Percentiles rank a stretch among this genome's conserved stretches.
Conservation (phyloP, 495 filamentous ascomycete species). For the Copromyces sp. region DNA sequence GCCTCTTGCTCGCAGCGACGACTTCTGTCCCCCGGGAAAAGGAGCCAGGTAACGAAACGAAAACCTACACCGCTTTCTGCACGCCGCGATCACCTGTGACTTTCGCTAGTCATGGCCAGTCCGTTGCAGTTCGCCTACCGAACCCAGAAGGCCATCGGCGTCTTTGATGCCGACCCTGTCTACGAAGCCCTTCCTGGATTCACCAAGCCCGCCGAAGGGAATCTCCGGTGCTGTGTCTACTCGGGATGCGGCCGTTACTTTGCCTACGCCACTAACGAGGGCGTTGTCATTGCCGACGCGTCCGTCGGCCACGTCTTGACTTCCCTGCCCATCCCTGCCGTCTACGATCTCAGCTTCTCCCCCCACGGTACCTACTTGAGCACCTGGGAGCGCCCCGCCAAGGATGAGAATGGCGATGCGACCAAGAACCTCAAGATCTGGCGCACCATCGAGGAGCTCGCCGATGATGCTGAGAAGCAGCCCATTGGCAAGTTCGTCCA, state of each 20-base stretch:
- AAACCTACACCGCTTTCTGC: conserved; percentile 11
- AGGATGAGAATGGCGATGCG: conserved; percentile 87
- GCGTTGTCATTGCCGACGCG: conserved; percentile 75
- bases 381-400: conserved; percentile 89
- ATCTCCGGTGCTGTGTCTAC: conserved; percentile 86
- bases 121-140: conserved; percentile 90
- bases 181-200: conserved; percentile 83
- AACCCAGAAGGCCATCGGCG: conserved; percentile 89
- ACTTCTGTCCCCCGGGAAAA: conserved; percentile 7
- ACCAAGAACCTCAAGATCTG: conserved; percentile 96
- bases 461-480: conserved; percentile 48
- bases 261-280: conserved; percentile 84
- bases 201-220: conserved; percentile 81
- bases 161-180: conserved; percentile 79
- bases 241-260: conserved; percentile 92
- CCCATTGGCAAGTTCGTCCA: conserved; percentile 87
- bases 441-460: conserved; percentile 55
- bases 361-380: conserved; percentile 84
- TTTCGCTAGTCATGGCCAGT: conserved; percentile 82
- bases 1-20: neutral
- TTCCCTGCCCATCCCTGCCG: conserved; percentile 64
- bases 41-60: conserved; percentile 10
- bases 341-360: conserved; percentile 91
- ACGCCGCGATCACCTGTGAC: conserved; percentile 46
- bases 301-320: conserved; percentile 68